phyloP scores from a whole-genome alignment of 2,329 filamentous ascomycete genomes.

The Alternaria gaisen region DNA sequence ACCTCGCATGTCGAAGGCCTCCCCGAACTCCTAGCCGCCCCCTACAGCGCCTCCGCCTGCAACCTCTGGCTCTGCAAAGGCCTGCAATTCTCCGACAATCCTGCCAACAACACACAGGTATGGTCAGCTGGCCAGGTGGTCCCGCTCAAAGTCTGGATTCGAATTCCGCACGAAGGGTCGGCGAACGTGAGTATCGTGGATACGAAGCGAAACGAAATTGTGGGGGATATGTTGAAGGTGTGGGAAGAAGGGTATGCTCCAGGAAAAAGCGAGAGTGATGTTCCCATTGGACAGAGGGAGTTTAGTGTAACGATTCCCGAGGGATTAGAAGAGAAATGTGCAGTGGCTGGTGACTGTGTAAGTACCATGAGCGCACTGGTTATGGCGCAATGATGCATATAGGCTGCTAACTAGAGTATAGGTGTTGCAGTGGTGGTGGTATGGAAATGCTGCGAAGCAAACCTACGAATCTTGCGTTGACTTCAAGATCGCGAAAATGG shows the following conservation, averaged over 20 bases:
- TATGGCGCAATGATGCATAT: neutral
- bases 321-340: conserved; percentile 55
- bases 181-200: conserved; percentile 69
- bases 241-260: conserved; percentile 45
- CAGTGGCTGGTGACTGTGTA: conserved; percentile 57
- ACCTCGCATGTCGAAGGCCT: conserved; percentile 55
- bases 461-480: conserved; percentile 71
- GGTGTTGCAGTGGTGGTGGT: conserved; percentile 70
- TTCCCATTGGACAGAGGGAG: conserved; percentile 55
- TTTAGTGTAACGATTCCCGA: conserved; percentile 64
- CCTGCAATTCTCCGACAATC: conserved; percentile 66
- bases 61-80: conserved; percentile 67
- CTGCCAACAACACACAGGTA: conserved; percentile 59
- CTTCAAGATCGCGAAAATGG: conserved; percentile 54
- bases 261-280: conserved; percentile 33
- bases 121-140: conserved; percentile 55
- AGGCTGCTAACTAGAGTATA: conserved; percentile 3
- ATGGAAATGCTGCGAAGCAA: conserved; percentile 63
- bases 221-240: conserved; percentile 53
- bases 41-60: conserved; percentile 59
- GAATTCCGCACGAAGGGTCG: conserved; percentile 62
- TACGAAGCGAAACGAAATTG: conserved; percentile 61
- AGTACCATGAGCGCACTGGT: conserved; percentile 8
- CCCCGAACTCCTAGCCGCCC: conserved; percentile 40
- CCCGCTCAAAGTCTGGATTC: conserved; percentile 57